Percentiles rank a stretch among this genome's conserved stretches.
Evolutionary conservation across 2,329 filamentous ascomycete species (phyloP).

Genomic region (Neopestalotiopsis rosae): DNA sequence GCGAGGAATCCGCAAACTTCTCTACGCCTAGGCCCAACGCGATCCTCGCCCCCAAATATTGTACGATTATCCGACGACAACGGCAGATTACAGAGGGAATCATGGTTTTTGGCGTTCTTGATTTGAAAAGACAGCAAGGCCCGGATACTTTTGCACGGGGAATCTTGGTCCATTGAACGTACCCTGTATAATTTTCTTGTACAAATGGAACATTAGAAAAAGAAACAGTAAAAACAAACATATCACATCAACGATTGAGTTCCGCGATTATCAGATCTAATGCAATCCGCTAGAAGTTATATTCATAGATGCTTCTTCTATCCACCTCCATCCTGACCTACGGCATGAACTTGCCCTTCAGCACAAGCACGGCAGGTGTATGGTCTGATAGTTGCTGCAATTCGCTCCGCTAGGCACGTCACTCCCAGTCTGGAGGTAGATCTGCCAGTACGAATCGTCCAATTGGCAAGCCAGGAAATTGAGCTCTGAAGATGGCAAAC

Average conservation of each 20-base stretch:
- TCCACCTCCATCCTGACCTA: not conserved
- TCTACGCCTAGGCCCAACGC: not conserved
- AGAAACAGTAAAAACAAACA: not conserved
- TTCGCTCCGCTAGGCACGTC: conserved; percentile 52
- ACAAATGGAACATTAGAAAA: conserved; percentile 11
- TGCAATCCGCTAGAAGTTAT: not conserved
- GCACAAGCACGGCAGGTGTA: conserved; percentile 59
- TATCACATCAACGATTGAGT: no score
- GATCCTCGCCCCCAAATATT: not conserved
- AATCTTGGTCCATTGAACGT: not conserved
- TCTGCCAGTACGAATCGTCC: conserved; percentile 50
- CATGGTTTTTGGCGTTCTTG: not conserved
- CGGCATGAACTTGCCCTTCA: conserved; percentile 23
- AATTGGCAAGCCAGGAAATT: conserved; percentile 57
- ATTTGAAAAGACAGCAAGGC: not conserved
- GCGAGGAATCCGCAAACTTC: not conserved
- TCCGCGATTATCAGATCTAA: not conserved
- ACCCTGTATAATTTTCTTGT: conserved; percentile 17
- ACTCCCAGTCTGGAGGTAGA: conserved; percentile 58
- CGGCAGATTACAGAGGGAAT: not conserved
- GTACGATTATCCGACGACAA: not conserved
- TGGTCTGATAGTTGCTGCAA: conserved; percentile 60
- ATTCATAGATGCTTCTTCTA: not conserved
- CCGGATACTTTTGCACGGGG: not conserved
- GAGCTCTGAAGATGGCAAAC: conserved; percentile 40